A percentile compares a stretch with the other conserved stretches of the same genome.
phyloP scores from a whole-genome alignment of 306 rosid genomes.

The Luffa aegyptiaca region DNA sequence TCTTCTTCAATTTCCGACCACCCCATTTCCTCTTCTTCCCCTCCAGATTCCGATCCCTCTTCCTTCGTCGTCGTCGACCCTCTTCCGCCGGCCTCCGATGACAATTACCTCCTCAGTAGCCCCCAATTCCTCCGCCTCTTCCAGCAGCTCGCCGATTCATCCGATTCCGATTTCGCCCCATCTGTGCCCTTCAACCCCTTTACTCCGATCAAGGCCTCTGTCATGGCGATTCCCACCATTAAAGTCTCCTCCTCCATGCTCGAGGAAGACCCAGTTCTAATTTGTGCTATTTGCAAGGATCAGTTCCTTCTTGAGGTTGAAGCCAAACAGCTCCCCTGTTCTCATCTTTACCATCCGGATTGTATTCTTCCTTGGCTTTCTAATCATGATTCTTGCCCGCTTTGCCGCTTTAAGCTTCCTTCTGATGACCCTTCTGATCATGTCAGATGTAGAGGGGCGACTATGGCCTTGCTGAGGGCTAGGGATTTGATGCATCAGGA shows the following conservation, averaged over 20 bases:
- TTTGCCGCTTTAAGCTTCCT: constrained; percentile 53
- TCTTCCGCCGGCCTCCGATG: constrained; percentile 5
- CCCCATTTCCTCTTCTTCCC: constrained; percentile 13
- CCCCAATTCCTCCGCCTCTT: constrained; percentile 28
- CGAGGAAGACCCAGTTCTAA: constrained; percentile 28
- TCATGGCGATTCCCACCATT: constrained; percentile 24
- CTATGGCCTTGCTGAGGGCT: constrained; percentile 26
- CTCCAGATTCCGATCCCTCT: constrained; percentile 13
- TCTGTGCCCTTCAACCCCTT: constrained; percentile 5
- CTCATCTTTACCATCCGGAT: constrained; percentile 62
- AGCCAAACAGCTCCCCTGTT: constrained; percentile 66
- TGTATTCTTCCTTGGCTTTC: constrained; percentile 84
- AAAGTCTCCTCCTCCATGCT: constrained; percentile 26
- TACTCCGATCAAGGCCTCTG: constrained; percentile 21
- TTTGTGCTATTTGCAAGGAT: constrained; percentile 72
- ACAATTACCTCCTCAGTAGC: constrained; percentile 23
- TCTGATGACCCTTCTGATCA: constrained; percentile 12
- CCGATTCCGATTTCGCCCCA: neutral
- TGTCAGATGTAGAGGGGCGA: neutral
- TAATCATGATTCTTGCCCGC: constrained; percentile 56
- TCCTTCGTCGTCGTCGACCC: constrained; percentile 20
- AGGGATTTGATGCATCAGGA: constrained; percentile 40
- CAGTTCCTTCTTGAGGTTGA: constrained; percentile 23
- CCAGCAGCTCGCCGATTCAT: constrained; percentile 28
- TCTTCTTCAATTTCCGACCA: constrained; percentile 19